Evolutionary conservation across 805 yeast species (phyloP).

Genomic region (Yamadazyma takamatsuzukensis): DNA sequence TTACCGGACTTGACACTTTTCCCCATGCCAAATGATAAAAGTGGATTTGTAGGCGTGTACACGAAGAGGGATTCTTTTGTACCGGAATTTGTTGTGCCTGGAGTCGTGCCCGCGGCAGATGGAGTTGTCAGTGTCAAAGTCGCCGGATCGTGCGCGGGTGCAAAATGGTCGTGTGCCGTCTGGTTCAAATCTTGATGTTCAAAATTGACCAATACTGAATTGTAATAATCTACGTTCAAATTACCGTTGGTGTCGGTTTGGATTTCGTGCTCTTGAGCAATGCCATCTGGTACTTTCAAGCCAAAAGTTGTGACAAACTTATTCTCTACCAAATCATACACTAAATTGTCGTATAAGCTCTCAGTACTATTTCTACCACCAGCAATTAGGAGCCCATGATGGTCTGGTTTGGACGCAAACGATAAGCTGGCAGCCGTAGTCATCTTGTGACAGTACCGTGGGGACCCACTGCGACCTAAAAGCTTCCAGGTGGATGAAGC

Average conservation of each 20-base stretch:
- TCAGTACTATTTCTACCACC: constrained; percentile 46
- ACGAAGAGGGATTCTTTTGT: constrained; percentile 27
- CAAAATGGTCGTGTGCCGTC: no score
- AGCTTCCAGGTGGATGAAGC: constrained; percentile 52
- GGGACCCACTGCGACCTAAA: constrained; percentile 27
- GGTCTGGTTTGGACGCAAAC: constrained; percentile 34
- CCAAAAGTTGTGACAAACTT: constrained; percentile 22
- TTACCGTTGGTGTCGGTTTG: constrained; percentile 3
- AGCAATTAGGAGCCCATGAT: constrained; percentile 47
- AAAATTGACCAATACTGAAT: constrained; percentile 31
- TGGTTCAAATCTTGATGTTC: constrained; percentile 2
- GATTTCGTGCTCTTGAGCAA: background rate
- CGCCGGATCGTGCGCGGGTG: background rate
- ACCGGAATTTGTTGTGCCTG: background rate
- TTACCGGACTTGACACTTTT: constrained; percentile 29
- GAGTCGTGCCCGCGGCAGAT: constrained; percentile 1
- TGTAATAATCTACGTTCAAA: constrained; percentile 27
- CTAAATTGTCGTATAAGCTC: constrained; percentile 28
- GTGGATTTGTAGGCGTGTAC: constrained; percentile 35
- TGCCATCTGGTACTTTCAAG: no score
- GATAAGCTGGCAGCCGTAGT: constrained; percentile 37
- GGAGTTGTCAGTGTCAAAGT: constrained; percentile 1
- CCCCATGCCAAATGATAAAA: constrained; percentile 32
- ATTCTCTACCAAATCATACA: constrained; percentile 45
- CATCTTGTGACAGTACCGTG: constrained; percentile 54